Conservation (phyloP, 129 eudicot species). For the Escallonia herrerae region DNA sequence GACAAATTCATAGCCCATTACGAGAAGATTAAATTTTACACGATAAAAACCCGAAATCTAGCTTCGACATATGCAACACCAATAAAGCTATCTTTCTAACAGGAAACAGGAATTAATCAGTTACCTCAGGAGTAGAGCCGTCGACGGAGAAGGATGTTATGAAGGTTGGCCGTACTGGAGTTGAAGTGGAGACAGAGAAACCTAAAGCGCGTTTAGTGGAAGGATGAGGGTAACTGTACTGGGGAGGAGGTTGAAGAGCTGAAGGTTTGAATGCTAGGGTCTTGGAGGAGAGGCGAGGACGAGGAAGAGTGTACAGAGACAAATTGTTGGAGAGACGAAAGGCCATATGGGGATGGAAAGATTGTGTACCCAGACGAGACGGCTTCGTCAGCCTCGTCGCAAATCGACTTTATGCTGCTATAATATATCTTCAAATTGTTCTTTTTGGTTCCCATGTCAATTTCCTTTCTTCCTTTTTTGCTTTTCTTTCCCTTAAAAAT, state of each 20-base stretch:
- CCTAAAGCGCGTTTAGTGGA: constrained; percentile 7
- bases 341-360: constrained; percentile 6
- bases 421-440: no score
- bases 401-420: no score
- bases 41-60: background rate
- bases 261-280: background rate
- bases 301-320: constrained; percentile 11
- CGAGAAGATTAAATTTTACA: background rate
- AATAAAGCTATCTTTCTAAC: background rate
- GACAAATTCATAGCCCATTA: background rate
- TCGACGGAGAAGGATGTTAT: constrained; percentile 15
- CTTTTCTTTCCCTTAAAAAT: no score
- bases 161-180: constrained; percentile 16
- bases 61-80: background rate
- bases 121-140: constrained; percentile 33
- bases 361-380: background rate
- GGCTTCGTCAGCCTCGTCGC: no score
- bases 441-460: no score
- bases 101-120: background rate
- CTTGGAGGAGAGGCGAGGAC: background rate
- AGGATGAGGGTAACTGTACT: background rate
- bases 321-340: constrained; percentile 17
- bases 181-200: constrained; percentile 16
- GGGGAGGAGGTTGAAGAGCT: background rate
- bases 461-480: no score